Evolutionary conservation across 2,329 filamentous ascomycete genomes (phyloP), one percentile per base, ranked within the genome.

Genomic region (Neopestalotiopsis sp.): DNA sequence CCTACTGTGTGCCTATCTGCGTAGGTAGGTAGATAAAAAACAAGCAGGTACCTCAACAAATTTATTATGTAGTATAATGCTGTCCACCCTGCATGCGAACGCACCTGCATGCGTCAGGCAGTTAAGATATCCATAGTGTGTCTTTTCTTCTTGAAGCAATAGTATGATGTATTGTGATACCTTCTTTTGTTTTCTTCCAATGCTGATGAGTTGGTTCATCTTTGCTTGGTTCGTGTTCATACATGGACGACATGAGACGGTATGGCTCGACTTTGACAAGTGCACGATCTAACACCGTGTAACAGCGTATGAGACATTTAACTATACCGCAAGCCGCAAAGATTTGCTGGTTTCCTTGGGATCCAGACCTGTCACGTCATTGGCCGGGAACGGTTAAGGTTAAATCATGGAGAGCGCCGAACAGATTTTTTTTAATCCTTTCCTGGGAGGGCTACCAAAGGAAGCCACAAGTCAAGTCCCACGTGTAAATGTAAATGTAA

Each of bases 361-460:
- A 58, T 28, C 28, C 20, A 28, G 24, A 20, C 34, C 45, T 24
- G 49, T 34, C 17, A 34, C 34, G 28, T 67, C 57, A 67, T 67
- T 67, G 66, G 66, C 28, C 45, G 14, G 17, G n/a, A 53, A 34
- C 12, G 49, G 24, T 67, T 67, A 63, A 67, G 66, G 66, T 67
- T 67, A 67, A 67, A 67, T 62, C 66, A 62, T 63, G 59, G 66
- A 61, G 66, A 67, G 66, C 49, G 57, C 65, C 65, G 65, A 67
- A 40, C n/a, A 67, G 40, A 67, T 67, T 67, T 53, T 53, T 40
- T 10, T 38, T 38, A 10, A 7, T 38, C 34, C 24, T 28, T 38
- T 7, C 34, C 34, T 38, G 34, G 34, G 65, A 67, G 65, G 65
- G 56, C 58, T 56, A 67, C 30, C 34, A 56, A 38, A 10, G 34